phyloP scores from a whole-genome alignment of 495 filamentous ascomycete species.

The Pseudotulostoma volvatum region DNA sequence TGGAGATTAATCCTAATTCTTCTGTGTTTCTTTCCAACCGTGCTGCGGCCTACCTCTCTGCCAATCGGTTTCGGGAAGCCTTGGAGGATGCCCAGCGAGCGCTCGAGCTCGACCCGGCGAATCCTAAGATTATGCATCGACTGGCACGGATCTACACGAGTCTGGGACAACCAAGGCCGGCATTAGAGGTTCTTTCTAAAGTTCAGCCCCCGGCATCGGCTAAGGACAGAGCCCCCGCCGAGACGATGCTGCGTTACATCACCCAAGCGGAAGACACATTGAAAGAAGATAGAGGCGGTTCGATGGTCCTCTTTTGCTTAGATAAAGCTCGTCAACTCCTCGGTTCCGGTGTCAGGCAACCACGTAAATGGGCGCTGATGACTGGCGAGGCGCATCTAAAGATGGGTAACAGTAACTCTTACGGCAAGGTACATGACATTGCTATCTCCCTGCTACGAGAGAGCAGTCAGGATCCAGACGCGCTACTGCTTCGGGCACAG shows the following conservation, averaged over 20 bases:
- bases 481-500: conserved; percentile 73
- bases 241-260: conserved; percentile 71
- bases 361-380: conserved; percentile 86
- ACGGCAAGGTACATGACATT: conserved; percentile 83
- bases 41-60: conserved; percentile 82
- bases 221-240: conserved; percentile 64
- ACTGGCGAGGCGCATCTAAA: conserved; percentile 86
- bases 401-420: conserved; percentile 76
- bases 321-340: conserved; percentile 73
- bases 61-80: conserved; percentile 57
- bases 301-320: conserved; percentile 82
- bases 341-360: conserved; percentile 53
- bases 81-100: conserved; percentile 72
- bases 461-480: conserved; percentile 86
- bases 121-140: conserved; percentile 73
- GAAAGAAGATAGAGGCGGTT: conserved; percentile 52
- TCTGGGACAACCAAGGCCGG: conserved; percentile 71
- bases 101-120: conserved; percentile 62
- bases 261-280: conserved; percentile 64
- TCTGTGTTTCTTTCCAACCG: conserved; percentile 90
- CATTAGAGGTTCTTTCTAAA: conserved; percentile 55
- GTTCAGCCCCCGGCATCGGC: conserved; percentile 53
- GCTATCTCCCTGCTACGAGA: conserved; percentile 71
- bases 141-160: conserved; percentile 76
- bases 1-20: conserved; percentile 50